Percentiles rank a stretch among this genome's conserved stretches.
These are phyloP conservation scores for Pyracantha coccinea DNA, from an alignment of 331 rosid genomes.

Conservation along the genomic window DNA sequence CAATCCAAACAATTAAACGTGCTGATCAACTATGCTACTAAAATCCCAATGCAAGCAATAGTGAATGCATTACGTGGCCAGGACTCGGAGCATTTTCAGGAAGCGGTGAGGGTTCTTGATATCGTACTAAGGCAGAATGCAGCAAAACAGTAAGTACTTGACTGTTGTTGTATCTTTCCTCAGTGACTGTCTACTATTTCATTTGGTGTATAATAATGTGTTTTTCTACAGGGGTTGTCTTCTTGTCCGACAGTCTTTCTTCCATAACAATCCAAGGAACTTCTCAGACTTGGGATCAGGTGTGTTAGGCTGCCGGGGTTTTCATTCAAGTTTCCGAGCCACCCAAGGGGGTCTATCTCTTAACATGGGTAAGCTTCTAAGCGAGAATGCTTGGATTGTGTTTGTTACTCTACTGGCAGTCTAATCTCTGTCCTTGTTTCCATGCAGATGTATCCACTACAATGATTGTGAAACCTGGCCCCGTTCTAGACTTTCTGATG, in stretches of 20 bases:
- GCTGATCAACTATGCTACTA: conserved; percentile 66
- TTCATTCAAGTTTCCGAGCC: conserved; percentile 83
- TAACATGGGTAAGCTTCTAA: conserved; percentile 45
- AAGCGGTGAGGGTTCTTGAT: conserved; percentile 78
- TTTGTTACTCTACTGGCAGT: not conserved
- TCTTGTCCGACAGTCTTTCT: conserved; percentile 80
- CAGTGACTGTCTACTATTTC: not conserved
- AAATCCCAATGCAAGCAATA: conserved; percentile 75
- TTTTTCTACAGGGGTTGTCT: conserved; percentile 67
- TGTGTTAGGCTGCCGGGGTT: conserved; percentile 77
- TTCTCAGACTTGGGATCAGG: conserved; percentile 72
- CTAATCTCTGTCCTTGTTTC: not conserved
- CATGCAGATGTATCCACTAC: conserved; percentile 79
- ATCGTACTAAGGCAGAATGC: conserved; percentile 82
- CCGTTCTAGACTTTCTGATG: conserved; percentile 69
- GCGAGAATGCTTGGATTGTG: not conserved
- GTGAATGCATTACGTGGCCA: conserved; percentile 67
- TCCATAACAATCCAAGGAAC: conserved; percentile 52
- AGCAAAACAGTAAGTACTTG: conserved; percentile 55
- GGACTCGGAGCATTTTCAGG: conserved; percentile 63
- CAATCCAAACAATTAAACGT: conserved; percentile 55
- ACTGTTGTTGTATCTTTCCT: not conserved
- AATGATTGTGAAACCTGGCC: conserved; percentile 75
- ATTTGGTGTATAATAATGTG: not conserved
- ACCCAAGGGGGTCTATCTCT: conserved; percentile 74